Base-by-base conservation (phyloP, 116 monocot genomes). In the Thalassia testudinum region DNA sequence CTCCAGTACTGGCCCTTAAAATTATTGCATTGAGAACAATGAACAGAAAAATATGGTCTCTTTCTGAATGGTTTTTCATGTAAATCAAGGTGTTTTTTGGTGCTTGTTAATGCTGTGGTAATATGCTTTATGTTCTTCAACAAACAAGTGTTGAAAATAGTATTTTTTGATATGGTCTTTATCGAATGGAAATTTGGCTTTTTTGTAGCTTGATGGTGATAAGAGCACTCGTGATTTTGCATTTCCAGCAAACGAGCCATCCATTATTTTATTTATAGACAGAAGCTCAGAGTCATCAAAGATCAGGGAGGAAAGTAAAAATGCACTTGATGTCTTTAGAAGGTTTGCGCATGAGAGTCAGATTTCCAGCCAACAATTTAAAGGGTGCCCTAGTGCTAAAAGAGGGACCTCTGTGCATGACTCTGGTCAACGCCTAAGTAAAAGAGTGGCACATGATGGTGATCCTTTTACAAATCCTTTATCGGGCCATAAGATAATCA, bases 261-360 rank as follows among this genome's bases (percentile, higher is more conserved):
- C 97, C 26, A 44, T 89, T 26, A 43, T 97, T 75, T 81, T 97
- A 62, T 97, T 97, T 58, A 72, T 88, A 66, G 97, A 97, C 77
- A 88, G 81, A 70, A 74, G 77, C 53, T 78, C 97, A 57, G 59
- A 75, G 11, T 82, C 60, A 25, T 73, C 61, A 45, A 59, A 70
- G 37, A 43, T 82, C 15, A 74, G 72, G 58, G 79, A 69, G 68
- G 70, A 81, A 43, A 85, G 97, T 72, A 82, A 77, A 55, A 76
- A 61, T 52, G 65, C 89, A 19, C 88, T 97, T 16, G 79, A 81
- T 42, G 28, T 50, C 70, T 57, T 82, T 44, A 78, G 77, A 58
- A 77, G 66, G 34, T 73, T 81, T 72, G 79, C 70, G 20, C 54
- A 53, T 26, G 30, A 79, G 20, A 75, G 56, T 75, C 62, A 69